Base-by-base conservation (phyloP, 176 grass and related monocot genomes). In the Areca catechu region DNA sequence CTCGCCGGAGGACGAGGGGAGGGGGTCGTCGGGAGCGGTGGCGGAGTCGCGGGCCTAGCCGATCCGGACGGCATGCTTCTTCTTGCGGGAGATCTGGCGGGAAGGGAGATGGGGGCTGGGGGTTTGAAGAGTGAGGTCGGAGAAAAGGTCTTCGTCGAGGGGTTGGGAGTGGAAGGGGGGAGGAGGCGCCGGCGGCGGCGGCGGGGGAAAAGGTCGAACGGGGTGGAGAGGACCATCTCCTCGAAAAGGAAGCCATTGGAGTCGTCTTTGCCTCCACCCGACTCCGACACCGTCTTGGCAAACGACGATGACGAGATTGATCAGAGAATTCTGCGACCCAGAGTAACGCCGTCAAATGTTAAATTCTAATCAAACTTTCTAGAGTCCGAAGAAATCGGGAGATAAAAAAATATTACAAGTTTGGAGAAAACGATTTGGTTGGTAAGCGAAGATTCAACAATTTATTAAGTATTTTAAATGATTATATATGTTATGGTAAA, bases 61-160 rank as follows among this genome's bases (percentile, higher is more conserved):
- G 57, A 98, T 83, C 71, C 93, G 93, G 50, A 92, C 81, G 22
- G 84, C 93, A 58, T 87, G 76, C 76, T 92, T 98, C 81, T 98
- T 98, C 80, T 92, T 92, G 21, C 93, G 84, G 19, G 89, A 89
- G 24, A 63, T 15, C 48, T 77, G 74, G 53, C 62, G 87, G 57
- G 54, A 58, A 69, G 29, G 65, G 61, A 48, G 76, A 62, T 5
- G 22, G 47, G 22, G 63, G 12, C 1, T 24, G 1, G 57, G 87
- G 24, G 61, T 16, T 24, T 82, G 81, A 49, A 97, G 71, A 24
- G 93, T 91, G 74, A 97, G 93, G 82, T 97, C 93, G 15, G 93
- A 97, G 83, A 97, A 97, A 34, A 97, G 86, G 50, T 97, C 87
- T 69, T 92, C 93, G 51, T 88, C 91, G 50, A 96, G 71, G 22